Evolutionary conservation across 345 rosid species (phyloP).

Genomic region (Populus tremula): DNA sequence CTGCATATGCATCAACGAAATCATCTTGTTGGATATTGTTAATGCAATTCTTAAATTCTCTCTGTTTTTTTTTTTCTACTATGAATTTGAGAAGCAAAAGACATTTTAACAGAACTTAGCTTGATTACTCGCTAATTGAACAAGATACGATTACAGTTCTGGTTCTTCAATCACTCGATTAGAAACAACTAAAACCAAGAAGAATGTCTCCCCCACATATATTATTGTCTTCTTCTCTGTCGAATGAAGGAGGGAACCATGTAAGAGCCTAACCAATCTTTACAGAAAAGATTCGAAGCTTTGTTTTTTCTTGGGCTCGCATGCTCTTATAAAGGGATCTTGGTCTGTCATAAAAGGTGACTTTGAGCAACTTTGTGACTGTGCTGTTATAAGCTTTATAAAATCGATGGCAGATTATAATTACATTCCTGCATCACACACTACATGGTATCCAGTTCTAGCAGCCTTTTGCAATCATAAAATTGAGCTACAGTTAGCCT

Average conservation of each 20-base stretch:
- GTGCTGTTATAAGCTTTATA: slow-evolving; percentile 5
- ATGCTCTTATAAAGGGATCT: slow-evolving; percentile 23
- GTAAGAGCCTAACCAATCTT: background rate
- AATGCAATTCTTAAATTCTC: too few relatives aligned
- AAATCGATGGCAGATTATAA: slow-evolving; percentile 4
- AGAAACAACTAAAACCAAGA: too few relatives aligned
- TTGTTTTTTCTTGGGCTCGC: slow-evolving; percentile 19
- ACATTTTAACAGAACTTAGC: too few relatives aligned
- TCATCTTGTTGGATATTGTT: too few relatives aligned
- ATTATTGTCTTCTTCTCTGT: too few relatives aligned
- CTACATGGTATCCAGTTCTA: background rate
- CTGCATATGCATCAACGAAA: too few relatives aligned
- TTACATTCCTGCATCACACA: slow-evolving; percentile 23
- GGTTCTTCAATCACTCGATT: too few relatives aligned
- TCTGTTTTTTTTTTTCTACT: too few relatives aligned
- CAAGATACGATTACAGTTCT: too few relatives aligned
- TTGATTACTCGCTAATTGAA: too few relatives aligned
- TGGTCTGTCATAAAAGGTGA: slow-evolving; percentile 3
- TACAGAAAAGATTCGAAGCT: slow-evolving; percentile 19
- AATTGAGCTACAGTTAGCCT: background rate
- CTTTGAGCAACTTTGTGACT: slow-evolving; percentile 11
- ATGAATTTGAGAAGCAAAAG: too few relatives aligned
- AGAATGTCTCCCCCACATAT: too few relatives aligned
- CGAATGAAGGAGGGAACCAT: slow-evolving; percentile 5
- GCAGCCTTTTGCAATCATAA: slow-evolving; percentile 19